Base-by-base conservation (phyloP, 2,329 filamentous ascomycete species). In the Periglandula ipomoeae region DNA sequence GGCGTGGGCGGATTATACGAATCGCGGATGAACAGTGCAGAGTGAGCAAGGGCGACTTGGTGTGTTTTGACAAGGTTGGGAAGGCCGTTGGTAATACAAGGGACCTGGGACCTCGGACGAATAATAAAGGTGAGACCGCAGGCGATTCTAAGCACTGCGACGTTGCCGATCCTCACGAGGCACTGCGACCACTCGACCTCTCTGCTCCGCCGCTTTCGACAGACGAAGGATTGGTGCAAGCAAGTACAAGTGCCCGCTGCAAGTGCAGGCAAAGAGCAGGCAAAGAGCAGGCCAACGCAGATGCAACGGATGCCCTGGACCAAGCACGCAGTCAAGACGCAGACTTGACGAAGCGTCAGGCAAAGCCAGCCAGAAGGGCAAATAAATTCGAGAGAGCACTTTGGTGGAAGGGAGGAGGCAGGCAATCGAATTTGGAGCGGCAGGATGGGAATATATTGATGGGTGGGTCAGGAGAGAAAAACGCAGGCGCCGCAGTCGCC, bases 1-100 rank as follows among this genome's bases (percentile, higher is more conserved):
- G 55, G 55, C 53, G 53, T 42, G 50, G 43, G 30, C 37, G 40
- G 32, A 46, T 37, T 37, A 50, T 48, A 50, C 48, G 51, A 50
- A 51, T 26, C 37, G 40, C 13, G 30, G 26, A 13, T 19, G 15
- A 37, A n/a, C 42, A 41, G 35, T 23, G 22, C 35, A 39, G 15
- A 37, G n/a, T n/a, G n/a, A n/a, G n/a, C n/a, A n/a, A n/a, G n/a
- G n/a, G n/a, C n/a, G n/a, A 40, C 6, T 34, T 23, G 23, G 24
- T 34, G 30, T 35, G 24, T 19, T n/a, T 32, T 24, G 46, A 38
- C 3, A 27, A 26, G 17, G 47, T 26, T 34, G 34, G 42, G 19
- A 38, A 20, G 35, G 17, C 7, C 22, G 19, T 23, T 46, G 49
- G 43, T 49, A 24, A 27, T 24, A 35, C 42, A 37, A 48, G 42